phyloP scores from a whole-genome alignment of 208 protist genomes.

The Lotmaria passim region DNA sequence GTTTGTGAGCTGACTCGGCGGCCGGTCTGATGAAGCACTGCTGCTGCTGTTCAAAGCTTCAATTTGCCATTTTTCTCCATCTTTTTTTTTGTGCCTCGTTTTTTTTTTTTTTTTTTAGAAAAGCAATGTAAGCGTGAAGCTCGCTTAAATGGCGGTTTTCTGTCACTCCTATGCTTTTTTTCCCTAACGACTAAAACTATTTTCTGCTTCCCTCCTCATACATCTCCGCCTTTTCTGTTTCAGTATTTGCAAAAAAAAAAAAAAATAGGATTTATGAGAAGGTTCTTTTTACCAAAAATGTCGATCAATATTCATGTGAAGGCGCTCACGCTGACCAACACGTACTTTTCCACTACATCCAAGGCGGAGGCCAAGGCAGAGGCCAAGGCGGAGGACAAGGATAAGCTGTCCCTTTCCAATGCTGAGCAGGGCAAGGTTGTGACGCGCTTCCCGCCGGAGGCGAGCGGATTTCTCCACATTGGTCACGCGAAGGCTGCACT shows the following conservation, averaged over 20 bases:
- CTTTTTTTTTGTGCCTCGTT: too few relatives aligned
- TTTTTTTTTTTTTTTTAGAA: too few relatives aligned
- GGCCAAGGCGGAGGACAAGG: slow-evolving; percentile 36
- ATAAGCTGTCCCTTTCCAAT: slow-evolving; percentile 82
- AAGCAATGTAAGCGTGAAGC: too few relatives aligned
- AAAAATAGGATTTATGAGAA: slow-evolving; percentile 45
- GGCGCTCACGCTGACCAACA: slow-evolving; percentile 52
- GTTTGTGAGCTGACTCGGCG: too few relatives aligned
- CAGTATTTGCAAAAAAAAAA: slow-evolving; percentile 17
- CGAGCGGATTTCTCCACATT: slow-evolving; percentile 97
- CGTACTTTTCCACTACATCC: slow-evolving; percentile 46
- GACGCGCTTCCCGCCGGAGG: slow-evolving; percentile 98
- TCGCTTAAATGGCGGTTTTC: too few relatives aligned
- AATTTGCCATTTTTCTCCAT: too few relatives aligned
- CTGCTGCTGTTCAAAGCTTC: too few relatives aligned
- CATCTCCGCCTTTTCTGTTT: slow-evolving; percentile 8
- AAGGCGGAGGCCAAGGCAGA: slow-evolving; percentile 41
- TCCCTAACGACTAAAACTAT: too few relatives aligned
- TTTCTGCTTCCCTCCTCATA: background rate
- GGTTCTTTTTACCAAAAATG: slow-evolving; percentile 44
- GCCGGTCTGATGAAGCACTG: too few relatives aligned
- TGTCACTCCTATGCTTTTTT: too few relatives aligned
- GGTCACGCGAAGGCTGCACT: slow-evolving; percentile 99
- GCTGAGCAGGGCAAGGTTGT: slow-evolving; percentile 92
- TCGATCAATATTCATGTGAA: slow-evolving; percentile 77